These are phyloP conservation scores for Colletotrichum siamense DNA, from an alignment of 2,329 filamentous ascomycete genomes.

Conservation along the genomic window DNA sequence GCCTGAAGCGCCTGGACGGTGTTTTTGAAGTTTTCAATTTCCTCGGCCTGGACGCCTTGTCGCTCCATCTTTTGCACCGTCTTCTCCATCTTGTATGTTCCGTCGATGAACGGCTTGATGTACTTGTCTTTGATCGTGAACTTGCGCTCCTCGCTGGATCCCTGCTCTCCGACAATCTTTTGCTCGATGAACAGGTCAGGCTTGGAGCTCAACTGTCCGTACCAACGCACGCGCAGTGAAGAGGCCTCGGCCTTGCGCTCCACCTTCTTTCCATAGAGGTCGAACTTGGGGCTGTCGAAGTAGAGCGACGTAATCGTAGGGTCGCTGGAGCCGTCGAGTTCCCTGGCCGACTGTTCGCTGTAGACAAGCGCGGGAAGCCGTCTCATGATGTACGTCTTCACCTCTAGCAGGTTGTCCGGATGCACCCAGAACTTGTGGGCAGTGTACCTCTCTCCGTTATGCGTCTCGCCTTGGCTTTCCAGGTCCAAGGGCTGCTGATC, in stretches of 20 bases:
- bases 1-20: conserved; percentile 79
- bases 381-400: conserved; percentile 94
- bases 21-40: conserved; percentile 72
- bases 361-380: conserved; percentile 92
- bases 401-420: conserved; percentile 91
- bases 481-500: conserved; percentile 46
- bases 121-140: conserved; percentile 95
- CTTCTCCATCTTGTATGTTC: conserved; percentile 92
- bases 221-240: conserved; percentile 90
- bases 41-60: conserved; percentile 69
- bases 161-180: conserved; percentile 81
- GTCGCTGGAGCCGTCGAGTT: conserved; percentile 81
- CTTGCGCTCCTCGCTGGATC: conserved; percentile 78
- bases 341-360: conserved; percentile 84
- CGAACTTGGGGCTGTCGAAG: conserved; percentile 88
- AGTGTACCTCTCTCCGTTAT: conserved; percentile 75
- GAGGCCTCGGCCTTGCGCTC: conserved; percentile 76
- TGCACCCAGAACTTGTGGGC: conserved; percentile 98
- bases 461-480: conserved; percentile 60
- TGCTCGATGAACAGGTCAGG: conserved; percentile 88
- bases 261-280: conserved; percentile 86
- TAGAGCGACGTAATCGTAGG: conserved; percentile 95
- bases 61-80: conserved; percentile 85
- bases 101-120: conserved; percentile 83
- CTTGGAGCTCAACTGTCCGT: conserved; percentile 78